These are phyloP conservation scores for Articulospora tetracladia DNA, from an alignment of 495 filamentous ascomycete genomes.

Conservation along the genomic window DNA sequence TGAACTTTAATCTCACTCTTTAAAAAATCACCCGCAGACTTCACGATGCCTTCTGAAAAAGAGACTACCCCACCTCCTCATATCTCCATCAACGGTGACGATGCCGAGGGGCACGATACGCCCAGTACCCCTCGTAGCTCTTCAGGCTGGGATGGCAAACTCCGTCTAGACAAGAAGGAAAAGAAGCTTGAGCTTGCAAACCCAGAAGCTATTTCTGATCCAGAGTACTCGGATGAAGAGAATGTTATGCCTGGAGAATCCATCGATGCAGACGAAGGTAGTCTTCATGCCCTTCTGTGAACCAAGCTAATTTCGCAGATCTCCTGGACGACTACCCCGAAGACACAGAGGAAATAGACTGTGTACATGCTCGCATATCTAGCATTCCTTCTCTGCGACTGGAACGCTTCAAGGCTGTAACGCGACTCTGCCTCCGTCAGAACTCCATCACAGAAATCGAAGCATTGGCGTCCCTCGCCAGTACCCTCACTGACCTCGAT, in stretches of 20 bases:
- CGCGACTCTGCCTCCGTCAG: constrained; percentile 87
- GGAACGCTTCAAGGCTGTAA: constrained; percentile 74
- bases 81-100: constrained; percentile 20
- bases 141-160: constrained; percentile 92
- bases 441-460: constrained; percentile 82
- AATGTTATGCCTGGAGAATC: constrained; percentile 72
- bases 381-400: constrained; percentile 76
- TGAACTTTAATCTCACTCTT: too few species aligned
- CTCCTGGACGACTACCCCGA: constrained; percentile 49
- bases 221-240: constrained; percentile 78
- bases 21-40: too few species aligned
- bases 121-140: constrained; percentile 41
- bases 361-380: constrained; percentile 77
- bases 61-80: constrained; percentile 20
- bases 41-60: constrained; percentile 21
- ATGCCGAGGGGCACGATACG: constrained; percentile 22
- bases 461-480: constrained; percentile 57
- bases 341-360: constrained; percentile 76
- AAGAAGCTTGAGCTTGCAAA: constrained; percentile 60
- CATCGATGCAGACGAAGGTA: constrained; percentile 81
- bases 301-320: constrained; percentile 31
- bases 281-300: constrained; percentile 7
- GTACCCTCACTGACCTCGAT: constrained; percentile 76
- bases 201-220: constrained; percentile 74
- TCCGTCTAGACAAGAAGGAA: constrained; percentile 61